These are phyloP conservation scores for Pseudogymnoascus sp. DNA, from an alignment of 2,329 filamentous ascomycete genomes.

Conservation along the genomic window DNA sequence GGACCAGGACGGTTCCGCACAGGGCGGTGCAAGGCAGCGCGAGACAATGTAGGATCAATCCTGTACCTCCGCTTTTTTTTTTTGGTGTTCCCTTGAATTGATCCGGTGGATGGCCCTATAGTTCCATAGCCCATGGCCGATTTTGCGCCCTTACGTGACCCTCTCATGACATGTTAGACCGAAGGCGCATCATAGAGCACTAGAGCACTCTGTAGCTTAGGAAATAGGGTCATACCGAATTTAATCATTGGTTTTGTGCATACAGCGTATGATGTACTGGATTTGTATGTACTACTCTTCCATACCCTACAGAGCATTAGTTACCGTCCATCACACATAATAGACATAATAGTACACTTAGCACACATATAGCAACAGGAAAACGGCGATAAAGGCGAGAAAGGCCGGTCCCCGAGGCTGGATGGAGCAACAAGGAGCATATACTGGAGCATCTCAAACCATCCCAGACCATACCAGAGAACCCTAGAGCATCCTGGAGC, in stretches of 20 bases:
- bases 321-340: background rate
- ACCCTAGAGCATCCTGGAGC: background rate
- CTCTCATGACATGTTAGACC: constrained; percentile 3
- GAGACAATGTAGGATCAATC: background rate
- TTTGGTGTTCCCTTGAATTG: background rate
- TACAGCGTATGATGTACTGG: background rate
- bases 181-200: background rate
- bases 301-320: background rate
- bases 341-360: background rate
- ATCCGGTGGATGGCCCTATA: background rate
- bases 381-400: background rate
- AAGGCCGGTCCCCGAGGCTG: constrained; percentile 4
- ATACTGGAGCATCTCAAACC: background rate
- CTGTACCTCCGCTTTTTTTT: constrained; percentile 6
- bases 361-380: background rate
- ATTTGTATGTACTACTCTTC: background rate
- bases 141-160: constrained; percentile 1
- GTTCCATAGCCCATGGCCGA: background rate
- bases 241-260: background rate
- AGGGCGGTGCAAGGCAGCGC: background rate
- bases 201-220: background rate
- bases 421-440: background rate
- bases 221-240: background rate
- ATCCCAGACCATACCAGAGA: background rate
- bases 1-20: background rate